Evolutionary conservation across 108 stramenopile genomes (phyloP), one percentile per base, ranked within the genome.

Genomic region (Nitzschia putrida): DNA sequence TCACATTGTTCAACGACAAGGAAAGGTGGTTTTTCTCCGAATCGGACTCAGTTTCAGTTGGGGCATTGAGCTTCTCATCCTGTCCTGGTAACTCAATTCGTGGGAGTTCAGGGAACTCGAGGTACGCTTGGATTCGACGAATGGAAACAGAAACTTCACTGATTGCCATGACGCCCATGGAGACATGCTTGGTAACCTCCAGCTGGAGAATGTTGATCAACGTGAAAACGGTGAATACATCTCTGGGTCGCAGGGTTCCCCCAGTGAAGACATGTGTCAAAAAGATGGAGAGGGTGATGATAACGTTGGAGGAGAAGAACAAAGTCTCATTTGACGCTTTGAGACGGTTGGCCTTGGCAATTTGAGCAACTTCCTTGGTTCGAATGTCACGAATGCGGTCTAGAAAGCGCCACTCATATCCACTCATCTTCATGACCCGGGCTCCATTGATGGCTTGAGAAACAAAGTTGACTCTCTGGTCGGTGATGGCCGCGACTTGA

Each of bases 381-480:
- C 95, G 74, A n/a, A 93, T 81, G 8, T 55, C 52, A 25, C 71
- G 67, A 55, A 93, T 90, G 56, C 88, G 84, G 6, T 82, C 69
- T 43, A 76, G 67, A 55, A 93, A 87, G 39, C 82, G 76, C 18
- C 74, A 69, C 72, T 93, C 92, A 83, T 85, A 93, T 0, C 84
- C 92, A 18, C 64, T 72, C 87, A 93, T 90, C 51, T 93, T 93
- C 87, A 93, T 89, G 18, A 88, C 74, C 10, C 92, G 74, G 8
- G 83, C 84, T 18, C 95, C 95, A 40, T 78, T 71, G 18, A 94
- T 76, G 3, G 93, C 93, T 83, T 96, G 93, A 6, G 84, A 87
- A 7, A 92, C 87, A 55, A 92, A 77, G 18, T 80, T 88, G 2
- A 94, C 91, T 14, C 96, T 61, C 44, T 79, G 73, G 72, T 95